Conservation (phyloP, 2,329 filamentous ascomycete genomes). For the Ceratocystis cubensis region DNA sequence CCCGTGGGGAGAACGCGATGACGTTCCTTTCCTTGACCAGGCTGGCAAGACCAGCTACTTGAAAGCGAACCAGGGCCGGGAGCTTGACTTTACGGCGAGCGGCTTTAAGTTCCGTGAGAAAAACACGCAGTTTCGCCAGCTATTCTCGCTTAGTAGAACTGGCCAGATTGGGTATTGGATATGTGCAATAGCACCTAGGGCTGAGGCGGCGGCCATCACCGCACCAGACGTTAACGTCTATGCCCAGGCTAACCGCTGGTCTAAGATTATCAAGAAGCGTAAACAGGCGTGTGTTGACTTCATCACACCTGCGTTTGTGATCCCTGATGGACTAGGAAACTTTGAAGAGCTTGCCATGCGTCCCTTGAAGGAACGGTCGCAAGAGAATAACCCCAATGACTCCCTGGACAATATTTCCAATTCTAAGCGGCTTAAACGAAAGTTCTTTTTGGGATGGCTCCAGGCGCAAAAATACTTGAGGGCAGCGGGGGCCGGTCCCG, state of each 20-base stretch:
- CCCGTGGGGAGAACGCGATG: constrained; percentile 15
- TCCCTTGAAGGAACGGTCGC: constrained; percentile 10
- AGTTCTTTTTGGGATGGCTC: constrained; percentile 12
- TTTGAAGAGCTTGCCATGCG: constrained; percentile 22
- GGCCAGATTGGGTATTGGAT: constrained; percentile 34
- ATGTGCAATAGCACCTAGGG: constrained; percentile 24
- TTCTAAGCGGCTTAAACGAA: constrained; percentile 13
- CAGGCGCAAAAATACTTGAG: not conserved
- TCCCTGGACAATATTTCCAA: not conserved
- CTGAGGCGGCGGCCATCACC: constrained; percentile 13
- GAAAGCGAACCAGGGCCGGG: not conserved
- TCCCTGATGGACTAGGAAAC: constrained; percentile 30
- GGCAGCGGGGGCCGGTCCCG: not conserved
- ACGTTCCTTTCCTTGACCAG: constrained; percentile 9
- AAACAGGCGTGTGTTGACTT: constrained; percentile 20
- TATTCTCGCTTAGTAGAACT: constrained; percentile 33
- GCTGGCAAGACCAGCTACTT: not conserved
- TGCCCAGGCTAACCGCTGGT: constrained; percentile 12
- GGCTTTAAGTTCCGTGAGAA: constrained; percentile 28
- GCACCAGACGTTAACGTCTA: constrained; percentile 14
- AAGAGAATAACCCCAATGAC: not conserved
- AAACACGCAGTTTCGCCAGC: constrained; percentile 36
- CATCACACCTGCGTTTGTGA: constrained; percentile 28
- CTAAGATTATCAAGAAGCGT: constrained; percentile 14
- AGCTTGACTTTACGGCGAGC: not conserved